Conservation (phyloP, 352 stramenopile genomes). For the Pseudoperonospora humuli region DNA sequence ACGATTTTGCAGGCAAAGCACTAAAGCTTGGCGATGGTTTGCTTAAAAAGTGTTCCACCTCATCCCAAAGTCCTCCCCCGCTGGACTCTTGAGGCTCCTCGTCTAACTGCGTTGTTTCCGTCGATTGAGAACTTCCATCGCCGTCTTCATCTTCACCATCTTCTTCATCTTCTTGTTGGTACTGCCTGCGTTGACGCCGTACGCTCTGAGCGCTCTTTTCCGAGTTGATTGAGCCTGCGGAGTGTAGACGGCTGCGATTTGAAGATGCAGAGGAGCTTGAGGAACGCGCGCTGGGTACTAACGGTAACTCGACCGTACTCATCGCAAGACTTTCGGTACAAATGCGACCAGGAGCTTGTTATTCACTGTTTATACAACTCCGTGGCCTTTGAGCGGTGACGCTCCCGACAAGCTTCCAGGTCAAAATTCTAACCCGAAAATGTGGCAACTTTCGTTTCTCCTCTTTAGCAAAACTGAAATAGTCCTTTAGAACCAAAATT, state of each 20-base stretch:
- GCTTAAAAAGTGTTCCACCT: conserved; percentile 78
- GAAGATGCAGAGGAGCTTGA: conserved; percentile 26
- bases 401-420: background rate
- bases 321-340: conserved; percentile 12
- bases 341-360: conserved; percentile 3
- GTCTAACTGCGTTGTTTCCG: conserved; percentile 5
- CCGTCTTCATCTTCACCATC: background rate
- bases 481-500: conserved; percentile 11
- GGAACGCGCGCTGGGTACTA: conserved; percentile 38
- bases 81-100: conserved; percentile 42
- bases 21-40: too few species aligned
- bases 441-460: conserved; percentile 11
- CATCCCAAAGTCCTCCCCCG: conserved; percentile 44
- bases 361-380: conserved; percentile 14
- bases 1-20: conserved; percentile 25
- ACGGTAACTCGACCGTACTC: conserved; percentile 41
- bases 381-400: background rate
- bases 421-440: background rate
- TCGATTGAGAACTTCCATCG: conserved; percentile 5
- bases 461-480: conserved; percentile 14
- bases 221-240: conserved; percentile 21
- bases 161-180: conserved; percentile 12
- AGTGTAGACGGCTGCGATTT: conserved; percentile 34
- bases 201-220: conserved; percentile 29
- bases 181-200: conserved; percentile 19